These are phyloP conservation scores for Aspergillus conjunctus DNA, from an alignment of 495 filamentous ascomycete species.

Conservation along the genomic window DNA sequence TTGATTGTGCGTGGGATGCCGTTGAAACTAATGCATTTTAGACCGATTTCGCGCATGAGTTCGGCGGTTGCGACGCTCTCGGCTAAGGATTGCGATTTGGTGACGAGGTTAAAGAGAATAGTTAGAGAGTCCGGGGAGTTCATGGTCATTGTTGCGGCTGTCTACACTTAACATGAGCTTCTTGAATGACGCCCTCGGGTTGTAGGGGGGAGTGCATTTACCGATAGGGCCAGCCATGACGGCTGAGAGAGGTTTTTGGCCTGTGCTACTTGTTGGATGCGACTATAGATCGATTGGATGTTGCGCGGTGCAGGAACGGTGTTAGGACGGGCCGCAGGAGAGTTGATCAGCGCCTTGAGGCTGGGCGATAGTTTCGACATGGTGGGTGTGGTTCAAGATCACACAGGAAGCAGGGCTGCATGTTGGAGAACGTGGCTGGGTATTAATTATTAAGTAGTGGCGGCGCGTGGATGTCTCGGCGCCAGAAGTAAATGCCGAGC, in stretches of 20 bases:
- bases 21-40: conserved; percentile 85
- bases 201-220: conserved; percentile 30
- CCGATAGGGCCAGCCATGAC: conserved; percentile 68
- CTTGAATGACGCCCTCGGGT: not conserved
- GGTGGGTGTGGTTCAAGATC: not conserved
- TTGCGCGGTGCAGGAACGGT: conserved; percentile 62
- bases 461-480: conserved; percentile 7
- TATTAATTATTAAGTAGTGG: conserved; percentile 9
- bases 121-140: conserved; percentile 69
- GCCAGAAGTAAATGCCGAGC: conserved; percentile 16
- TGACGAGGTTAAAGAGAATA: conserved; percentile 55
- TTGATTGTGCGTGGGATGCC: conserved; percentile 83
- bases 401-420: not conserved
- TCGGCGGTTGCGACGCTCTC: conserved; percentile 62
- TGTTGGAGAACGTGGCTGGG: not conserved
- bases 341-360: conserved; percentile 73
- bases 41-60: conserved; percentile 74
- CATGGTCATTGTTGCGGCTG: conserved; percentile 73
- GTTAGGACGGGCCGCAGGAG: conserved; percentile 64
- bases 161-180: conserved; percentile 38
- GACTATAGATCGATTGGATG: conserved; percentile 61
- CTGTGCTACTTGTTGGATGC: conserved; percentile 56
- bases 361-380: conserved; percentile 71
- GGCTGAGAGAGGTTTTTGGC: conserved; percentile 57
- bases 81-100: conserved; percentile 34